A percentile compares a stretch with the other conserved stretches of the same genome.
Conservation (phyloP, 164 flowering plant genomes). For the Vitis labrusca region DNA sequence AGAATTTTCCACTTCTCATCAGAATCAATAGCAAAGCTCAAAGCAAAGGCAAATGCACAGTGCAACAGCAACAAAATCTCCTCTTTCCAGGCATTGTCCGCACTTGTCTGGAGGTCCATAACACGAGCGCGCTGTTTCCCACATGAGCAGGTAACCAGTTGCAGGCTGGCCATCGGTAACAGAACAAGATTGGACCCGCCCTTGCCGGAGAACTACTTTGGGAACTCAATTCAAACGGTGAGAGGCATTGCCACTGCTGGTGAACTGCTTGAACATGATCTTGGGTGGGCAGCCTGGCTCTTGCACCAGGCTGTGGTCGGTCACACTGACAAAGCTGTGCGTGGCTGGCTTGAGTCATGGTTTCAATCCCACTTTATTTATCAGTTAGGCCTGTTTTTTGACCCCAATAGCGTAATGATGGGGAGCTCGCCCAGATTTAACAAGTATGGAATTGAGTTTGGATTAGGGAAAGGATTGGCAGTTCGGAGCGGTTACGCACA, state of each 20-base stretch:
- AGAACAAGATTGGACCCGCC: slow-evolving; percentile 44
- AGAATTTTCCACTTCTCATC: slow-evolving; percentile 55
- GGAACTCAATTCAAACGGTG: slow-evolving; percentile 32
- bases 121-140: slow-evolving; percentile 35
- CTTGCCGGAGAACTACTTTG: slow-evolving; percentile 39
- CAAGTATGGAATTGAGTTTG: slow-evolving; percentile 50
- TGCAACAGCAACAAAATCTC: slow-evolving; percentile 39
- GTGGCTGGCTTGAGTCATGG: slow-evolving; percentile 21
- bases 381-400: slow-evolving; percentile 18
- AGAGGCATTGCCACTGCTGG: slow-evolving; percentile 24
- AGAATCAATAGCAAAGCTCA: slow-evolving; percentile 36
- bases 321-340: slow-evolving; percentile 22
- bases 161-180: slow-evolving; percentile 31
- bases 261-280: slow-evolving; percentile 29
- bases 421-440: slow-evolving; percentile 54
- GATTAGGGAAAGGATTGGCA: slow-evolving; percentile 51
- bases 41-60: slow-evolving; percentile 45
- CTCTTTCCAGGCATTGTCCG: slow-evolving; percentile 56
- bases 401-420: slow-evolving; percentile 33
- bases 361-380: slow-evolving; percentile 21
- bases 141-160: slow-evolving; percentile 24
- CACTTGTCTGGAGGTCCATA: slow-evolving; percentile 52
- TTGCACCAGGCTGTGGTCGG: slow-evolving; percentile 31
- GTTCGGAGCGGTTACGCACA: slow-evolving; percentile 45
- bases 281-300: slow-evolving; percentile 49